These are phyloP conservation scores for Strobilomyces confusus DNA, from an alignment of 768 basidiomycete genomes.

Conservation along the genomic window DNA sequence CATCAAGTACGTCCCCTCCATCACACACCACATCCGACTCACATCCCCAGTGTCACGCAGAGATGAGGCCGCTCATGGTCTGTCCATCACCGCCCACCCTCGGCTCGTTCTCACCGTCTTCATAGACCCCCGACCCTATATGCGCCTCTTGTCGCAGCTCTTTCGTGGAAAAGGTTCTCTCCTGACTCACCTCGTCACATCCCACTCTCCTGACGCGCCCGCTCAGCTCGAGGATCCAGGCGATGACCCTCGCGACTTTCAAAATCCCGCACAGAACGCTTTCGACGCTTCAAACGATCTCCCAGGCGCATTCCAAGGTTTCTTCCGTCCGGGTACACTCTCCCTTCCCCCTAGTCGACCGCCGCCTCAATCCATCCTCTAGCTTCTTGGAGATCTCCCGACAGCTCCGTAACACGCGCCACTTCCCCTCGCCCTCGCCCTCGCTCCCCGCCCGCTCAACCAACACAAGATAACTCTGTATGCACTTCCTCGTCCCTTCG, in stretches of 20 bases:
- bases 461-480: slow-evolving; percentile 18
- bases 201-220: neutral
- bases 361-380: neutral
- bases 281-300: slow-evolving; percentile 27
- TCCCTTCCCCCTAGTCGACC: neutral
- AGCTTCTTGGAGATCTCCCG: slow-evolving; percentile 8
- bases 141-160: slow-evolving; percentile 79
- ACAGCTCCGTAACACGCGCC: neutral
- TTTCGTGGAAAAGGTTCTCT: slow-evolving; percentile 71
- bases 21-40: slow-evolving; percentile 6
- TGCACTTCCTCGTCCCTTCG: neutral
- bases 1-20: no score
- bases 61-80: slow-evolving; percentile 88
- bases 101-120: slow-evolving; percentile 4
- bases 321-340: slow-evolving; percentile 42
- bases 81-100: slow-evolving; percentile 7
- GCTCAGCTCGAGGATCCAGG: slow-evolving; percentile 66
- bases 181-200: neutral
- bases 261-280: slow-evolving; percentile 31
- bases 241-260: slow-evolving; percentile 74
- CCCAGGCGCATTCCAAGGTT: slow-evolving; percentile 41
- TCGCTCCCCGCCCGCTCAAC: slow-evolving; percentile 15
- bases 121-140: slow-evolving; percentile 72
- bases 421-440: slow-evolving; percentile 10
- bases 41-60: slow-evolving; percentile 66